Base-by-base conservation (phyloP, 78 protist genomes). In the Dictyostelium capitatum region DNA sequence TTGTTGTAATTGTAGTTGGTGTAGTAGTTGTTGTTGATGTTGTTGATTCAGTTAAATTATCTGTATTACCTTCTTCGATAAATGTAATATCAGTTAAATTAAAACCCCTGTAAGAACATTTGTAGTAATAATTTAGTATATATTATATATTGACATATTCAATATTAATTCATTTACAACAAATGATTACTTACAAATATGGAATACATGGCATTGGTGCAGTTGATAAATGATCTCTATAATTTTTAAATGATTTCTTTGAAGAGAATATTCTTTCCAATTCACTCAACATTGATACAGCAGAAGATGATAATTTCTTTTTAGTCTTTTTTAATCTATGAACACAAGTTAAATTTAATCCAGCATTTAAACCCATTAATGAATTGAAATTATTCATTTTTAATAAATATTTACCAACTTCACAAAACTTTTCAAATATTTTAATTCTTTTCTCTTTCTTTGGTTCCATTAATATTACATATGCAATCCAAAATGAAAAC, bases 31-130 rank as follows among this genome's bases (percentile, higher is more conserved):
- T 28, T 46, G 20, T 37, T 2, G 67, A 20, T 11, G 28, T 5
- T 19, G 67, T 79, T n/a, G 6, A 6, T 37, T 48, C 28, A 3
- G 43, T 1, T 17, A 80, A 32, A 20, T 69, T 20, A 87, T 87
- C 79, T 12, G 72, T 82, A 65, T 87, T 87, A 64, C 93, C 93
- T 57, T 94, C 96, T 30, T 94, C 96, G 53, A 94, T 94, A 73
- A 94, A 94, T 70, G 89, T 79, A 0, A 94, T 28, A 74, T 94
- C 96, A n/a, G 96, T 82, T 32, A 94, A 62, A 65, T 54, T 87
- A 20, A 87, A 57, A 37, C 93, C 93, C 30, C 90, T 83, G 70
- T 30, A 28, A 77, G 11, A 20, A 7, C 0, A 77, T 77, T 41
- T 30, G 12, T 50, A 30, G 17, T 78, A 19, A 10, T 41, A 3